phyloP scores from a whole-genome alignment of 2,329 filamentous ascomycete genomes.

The Chaetomium sp. region DNA sequence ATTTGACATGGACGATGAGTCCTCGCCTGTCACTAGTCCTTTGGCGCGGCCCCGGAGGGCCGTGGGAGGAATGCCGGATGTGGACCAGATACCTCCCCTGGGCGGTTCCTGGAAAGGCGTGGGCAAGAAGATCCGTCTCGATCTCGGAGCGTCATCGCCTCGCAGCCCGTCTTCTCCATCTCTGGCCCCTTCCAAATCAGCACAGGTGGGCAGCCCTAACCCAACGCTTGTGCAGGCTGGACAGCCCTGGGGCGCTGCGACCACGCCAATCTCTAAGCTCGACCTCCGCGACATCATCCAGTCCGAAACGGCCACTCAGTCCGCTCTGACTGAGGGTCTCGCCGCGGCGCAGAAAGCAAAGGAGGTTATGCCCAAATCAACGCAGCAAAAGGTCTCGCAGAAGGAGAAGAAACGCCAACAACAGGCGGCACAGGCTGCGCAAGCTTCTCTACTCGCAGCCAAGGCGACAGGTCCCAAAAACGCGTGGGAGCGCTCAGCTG shows the following conservation, averaged over 20 bases:
- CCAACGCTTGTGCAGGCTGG: slow-evolving; percentile 21
- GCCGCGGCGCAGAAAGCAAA: slow-evolving; percentile 42
- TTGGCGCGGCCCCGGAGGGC: slow-evolving; percentile 12
- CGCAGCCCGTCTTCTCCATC: background rate
- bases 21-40: slow-evolving; percentile 26
- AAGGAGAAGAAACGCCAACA: slow-evolving; percentile 86
- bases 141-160: slow-evolving; percentile 2
- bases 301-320: slow-evolving; percentile 46
- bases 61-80: slow-evolving; percentile 14
- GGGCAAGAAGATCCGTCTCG: slow-evolving; percentile 13
- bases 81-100: slow-evolving; percentile 28
- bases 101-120: slow-evolving; percentile 31
- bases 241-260: slow-evolving; percentile 45
- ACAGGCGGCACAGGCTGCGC: slow-evolving; percentile 40
- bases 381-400: slow-evolving; percentile 67
- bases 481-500: slow-evolving; percentile 39
- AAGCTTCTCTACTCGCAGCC: slow-evolving; percentile 14
- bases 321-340: slow-evolving; percentile 48
- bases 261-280: slow-evolving; percentile 55
- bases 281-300: slow-evolving; percentile 70
- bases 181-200: background rate
- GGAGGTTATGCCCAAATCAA: slow-evolving; percentile 31
- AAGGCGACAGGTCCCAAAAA: slow-evolving; percentile 29
- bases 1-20: slow-evolving; percentile 83
- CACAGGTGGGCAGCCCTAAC: background rate